Base-by-base conservation (phyloP, 2,329 filamentous ascomycete genomes). In the Aspergillus bombycis region DNA sequence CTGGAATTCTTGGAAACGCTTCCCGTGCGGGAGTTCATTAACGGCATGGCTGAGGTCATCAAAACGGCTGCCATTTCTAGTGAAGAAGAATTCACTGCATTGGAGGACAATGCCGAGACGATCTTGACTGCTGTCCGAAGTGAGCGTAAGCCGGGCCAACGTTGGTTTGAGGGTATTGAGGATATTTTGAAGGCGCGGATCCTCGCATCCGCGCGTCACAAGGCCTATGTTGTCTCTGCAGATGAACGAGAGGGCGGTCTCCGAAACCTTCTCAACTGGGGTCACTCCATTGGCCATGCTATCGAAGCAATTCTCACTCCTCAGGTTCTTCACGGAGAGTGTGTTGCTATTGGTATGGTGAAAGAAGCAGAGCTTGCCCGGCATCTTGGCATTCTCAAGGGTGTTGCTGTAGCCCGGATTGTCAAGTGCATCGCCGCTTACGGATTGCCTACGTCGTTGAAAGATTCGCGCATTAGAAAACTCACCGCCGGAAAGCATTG, bases 1-100 rank as follows among this genome's bases (percentile, higher is more conserved):
- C 84, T 98, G 65, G 86, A 89, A 61, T 98, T 99, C 75, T 84
- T 99, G 61, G 92, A 96, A 75, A 96, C 93, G 1, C 83, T 99
- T 23, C 94, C 94, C 1, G 89, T 90, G 68, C 86, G 95, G 69
- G 94, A 99, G 79, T 94, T 99, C 74, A 93, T 97, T 79, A 99
- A 99, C 77, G 95, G 95, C 65, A 97, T 99, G 94, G 95, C 94
- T 30, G 95, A 99, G 81, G 94, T 99, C 34, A 86, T 97, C 77
- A 97, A 97, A 86, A 99, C 95, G 4, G 95, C 95, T 3, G 95
- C 95, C 60, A 98, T 99, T 71, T 97, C 94, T 88, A 88, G 96
- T 72, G 93, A 96, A 78, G 80, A 84, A 11, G 94, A 97, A 74
- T 99, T 99, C 75, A 86, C 89, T 50, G 79, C 90, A 14, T 83